phyloP scores from a whole-genome alignment of 2,329 filamentous ascomycete genomes.

The Fusarium fracticaudum region DNA sequence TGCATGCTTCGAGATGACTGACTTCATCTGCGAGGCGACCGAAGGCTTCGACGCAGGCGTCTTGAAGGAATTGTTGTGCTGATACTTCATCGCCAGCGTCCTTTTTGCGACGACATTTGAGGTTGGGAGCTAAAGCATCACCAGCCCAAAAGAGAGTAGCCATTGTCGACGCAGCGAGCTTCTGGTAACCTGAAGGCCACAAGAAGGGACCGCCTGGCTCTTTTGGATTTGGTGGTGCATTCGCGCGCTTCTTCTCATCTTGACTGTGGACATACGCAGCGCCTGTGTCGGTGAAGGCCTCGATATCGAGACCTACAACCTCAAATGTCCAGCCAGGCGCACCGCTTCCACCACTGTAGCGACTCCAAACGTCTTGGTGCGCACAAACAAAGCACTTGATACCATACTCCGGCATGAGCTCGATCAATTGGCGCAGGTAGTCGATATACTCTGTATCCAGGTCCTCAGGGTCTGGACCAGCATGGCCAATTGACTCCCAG shows the following conservation, averaged over 20 bases:
- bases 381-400: constrained; percentile 55
- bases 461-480: constrained; percentile 46
- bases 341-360: constrained; percentile 54
- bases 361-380: constrained; percentile 56
- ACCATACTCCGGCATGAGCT: constrained; percentile 51
- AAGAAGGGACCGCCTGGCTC: constrained; percentile 50
- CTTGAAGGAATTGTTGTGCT: constrained; percentile 45
- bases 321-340: constrained; percentile 56
- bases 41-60: constrained; percentile 49
- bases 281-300: constrained; percentile 48
- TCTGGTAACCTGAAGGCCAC: constrained; percentile 52
- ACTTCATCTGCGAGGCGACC: constrained; percentile 48
- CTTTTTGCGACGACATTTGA: constrained; percentile 34
- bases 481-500: constrained; percentile 53
- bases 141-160: constrained; percentile 45
- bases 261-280: constrained; percentile 50
- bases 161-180: constrained; percentile 49
- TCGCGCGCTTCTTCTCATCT: constrained; percentile 45
- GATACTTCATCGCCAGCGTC: constrained; percentile 39
- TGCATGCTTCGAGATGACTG: constrained; percentile 46
- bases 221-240: constrained; percentile 39
- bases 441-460: constrained; percentile 52
- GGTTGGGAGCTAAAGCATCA: constrained; percentile 43
- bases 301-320: constrained; percentile 51
- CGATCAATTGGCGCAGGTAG: constrained; percentile 50